These are phyloP conservation scores for Naganishia kalamii DNA, from an alignment of 768 basidiomycete species.

Conservation along the genomic window DNA sequence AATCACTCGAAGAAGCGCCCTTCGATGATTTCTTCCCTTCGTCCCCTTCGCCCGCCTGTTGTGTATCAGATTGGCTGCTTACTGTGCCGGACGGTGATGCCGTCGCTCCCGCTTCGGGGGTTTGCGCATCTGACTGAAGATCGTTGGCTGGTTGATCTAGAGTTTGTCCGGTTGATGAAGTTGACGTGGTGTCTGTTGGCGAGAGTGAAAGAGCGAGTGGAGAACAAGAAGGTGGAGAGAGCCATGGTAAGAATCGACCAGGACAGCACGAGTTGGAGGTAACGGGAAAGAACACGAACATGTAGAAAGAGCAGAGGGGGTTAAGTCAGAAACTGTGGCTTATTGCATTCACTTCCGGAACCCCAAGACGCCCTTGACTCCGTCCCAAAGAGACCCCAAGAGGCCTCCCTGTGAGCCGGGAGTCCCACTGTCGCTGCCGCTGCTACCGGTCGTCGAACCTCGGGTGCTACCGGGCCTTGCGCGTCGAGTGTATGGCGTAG, in stretches of 20 bases:
- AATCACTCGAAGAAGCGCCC: not conserved
- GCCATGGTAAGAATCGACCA: slow-evolving; percentile 3
- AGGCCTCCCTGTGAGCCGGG: not conserved
- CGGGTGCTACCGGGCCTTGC: not conserved
- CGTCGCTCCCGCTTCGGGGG: not conserved
- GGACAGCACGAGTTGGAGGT: not conserved
- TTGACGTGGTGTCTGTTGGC: not conserved
- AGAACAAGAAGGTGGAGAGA: not conserved
- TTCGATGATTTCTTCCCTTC: not conserved
- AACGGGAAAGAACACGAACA: slow-evolving; percentile 7
- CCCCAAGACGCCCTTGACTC: slow-evolving; percentile 7
- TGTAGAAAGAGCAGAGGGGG: slow-evolving; percentile 1
- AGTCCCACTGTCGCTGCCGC: not conserved
- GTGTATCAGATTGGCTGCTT: not conserved
- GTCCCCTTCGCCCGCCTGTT: not conserved
- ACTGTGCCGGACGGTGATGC: not conserved
- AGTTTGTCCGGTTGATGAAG: not conserved
- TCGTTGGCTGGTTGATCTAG: not conserved
- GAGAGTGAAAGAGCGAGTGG: not conserved
- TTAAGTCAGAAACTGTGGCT: slow-evolving; percentile 4
- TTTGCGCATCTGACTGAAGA: not conserved
- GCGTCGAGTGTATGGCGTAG: slow-evolving; percentile 9
- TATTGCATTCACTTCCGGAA: not conserved
- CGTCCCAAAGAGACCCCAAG: slow-evolving; percentile 7
- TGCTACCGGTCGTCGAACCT: not conserved